Base-by-base conservation (phyloP, 2,329 filamentous ascomycete genomes). In the Xylaria sp. region DNA sequence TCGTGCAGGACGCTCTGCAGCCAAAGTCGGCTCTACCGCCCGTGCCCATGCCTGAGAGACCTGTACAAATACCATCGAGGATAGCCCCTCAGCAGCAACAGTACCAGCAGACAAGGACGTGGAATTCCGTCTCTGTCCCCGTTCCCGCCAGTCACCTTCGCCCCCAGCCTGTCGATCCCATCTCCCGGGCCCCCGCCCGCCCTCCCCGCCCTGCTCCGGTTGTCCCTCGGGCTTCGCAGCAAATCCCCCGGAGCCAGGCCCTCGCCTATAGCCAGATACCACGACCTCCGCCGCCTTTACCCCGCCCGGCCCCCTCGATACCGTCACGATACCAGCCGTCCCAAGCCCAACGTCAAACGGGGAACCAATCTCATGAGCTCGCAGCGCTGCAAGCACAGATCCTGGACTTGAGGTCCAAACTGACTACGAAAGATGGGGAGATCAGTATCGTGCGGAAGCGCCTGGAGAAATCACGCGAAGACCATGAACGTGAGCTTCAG, bases 371-470 rank as follows among this genome's bases (percentile, higher is more conserved):
- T 39, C 80, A 84, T 68, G 78, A 85, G 32, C 68, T 86, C 6
- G 78, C 83, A 3, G 80, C 83, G 0, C 80, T 89, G 1, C 86
- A 88, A 72, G 85, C 86, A 37, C 84, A 86, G 46, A 79, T 90
- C 41, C 80, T 81, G 8, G 82, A 84, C 1, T 82, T 91, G 2
- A 84, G 88, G 72, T 81, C 85, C 6, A 87, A 89, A 59, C 84
- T 91, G 18, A 84, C 84, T 63, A 85, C 87, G 2, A 91, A 92
- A 74, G 84, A 88, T 20, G 93, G 93, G 59, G 92, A 94, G 78
- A 89, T 90, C 34, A 86, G 91, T 60, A 94, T 94, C 69, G 85
- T 94, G n/a, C 88, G 93, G 41, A 87, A 88, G 69, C 93, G 92
- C 69, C 85, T 89, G 50, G 87, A 90, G 59, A 91, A 89, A 74